phyloP scores from a whole-genome alignment of 371 early-diverging fungal species.

The Umbelopsis sp. region DNA sequence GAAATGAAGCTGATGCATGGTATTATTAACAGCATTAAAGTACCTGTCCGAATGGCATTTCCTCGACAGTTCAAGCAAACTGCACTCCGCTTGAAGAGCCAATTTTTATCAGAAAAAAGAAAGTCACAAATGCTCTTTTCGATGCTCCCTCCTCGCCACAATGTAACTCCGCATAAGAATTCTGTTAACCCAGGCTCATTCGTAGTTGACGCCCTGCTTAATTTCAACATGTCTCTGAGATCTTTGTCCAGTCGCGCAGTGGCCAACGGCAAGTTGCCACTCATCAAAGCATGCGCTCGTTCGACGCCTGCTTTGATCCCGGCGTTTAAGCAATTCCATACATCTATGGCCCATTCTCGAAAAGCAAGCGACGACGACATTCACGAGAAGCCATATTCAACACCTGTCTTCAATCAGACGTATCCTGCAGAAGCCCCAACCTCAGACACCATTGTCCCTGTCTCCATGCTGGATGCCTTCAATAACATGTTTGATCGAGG shows the following conservation, averaged over 20 bases:
- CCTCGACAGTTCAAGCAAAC: too few relatives aligned
- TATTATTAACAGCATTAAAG: not conserved
- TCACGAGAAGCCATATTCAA: constrained; percentile 8
- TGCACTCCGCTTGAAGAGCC: too few relatives aligned
- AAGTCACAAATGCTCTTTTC: too few relatives aligned
- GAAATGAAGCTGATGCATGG: not conserved
- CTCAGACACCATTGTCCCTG: constrained; percentile 32
- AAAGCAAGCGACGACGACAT: constrained; percentile 3
- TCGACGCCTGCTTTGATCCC: not conserved
- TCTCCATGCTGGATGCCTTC: constrained; percentile 40
- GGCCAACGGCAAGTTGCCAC: not conserved
- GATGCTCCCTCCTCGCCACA: too few relatives aligned
- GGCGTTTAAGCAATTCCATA: not conserved
- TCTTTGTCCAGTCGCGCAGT: too few relatives aligned
- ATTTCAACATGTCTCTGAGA: too few relatives aligned
- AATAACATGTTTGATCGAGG: constrained; percentile 60
- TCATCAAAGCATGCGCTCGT: not conserved
- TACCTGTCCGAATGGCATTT: constrained; percentile 28
- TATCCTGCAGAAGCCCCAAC: constrained; percentile 22
- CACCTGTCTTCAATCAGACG: constrained; percentile 5
- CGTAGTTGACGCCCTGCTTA: too few relatives aligned
- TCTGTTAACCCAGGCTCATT: too few relatives aligned
- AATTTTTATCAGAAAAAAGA: too few relatives aligned
- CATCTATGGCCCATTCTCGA: not conserved
- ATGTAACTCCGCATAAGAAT: too few relatives aligned